Evolutionary conservation across 2,329 filamentous ascomycete genomes (phyloP), one percentile per base, ranked within the genome.

Genomic region (Sclerotinia trifoliorum): DNA sequence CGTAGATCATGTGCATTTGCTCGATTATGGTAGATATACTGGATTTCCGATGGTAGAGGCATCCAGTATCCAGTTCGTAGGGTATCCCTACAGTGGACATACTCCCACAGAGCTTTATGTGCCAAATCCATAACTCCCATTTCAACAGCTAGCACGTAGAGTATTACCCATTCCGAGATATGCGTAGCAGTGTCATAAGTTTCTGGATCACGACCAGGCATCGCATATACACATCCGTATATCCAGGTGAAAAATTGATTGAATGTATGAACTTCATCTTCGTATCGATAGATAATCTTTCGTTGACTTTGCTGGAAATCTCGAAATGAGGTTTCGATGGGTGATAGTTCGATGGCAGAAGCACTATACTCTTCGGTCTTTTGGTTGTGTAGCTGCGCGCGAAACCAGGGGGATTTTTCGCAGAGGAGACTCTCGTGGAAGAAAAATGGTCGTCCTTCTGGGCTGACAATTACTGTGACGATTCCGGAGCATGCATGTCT

Each of bases 231-330:
- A 4, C n/a, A 26, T 2, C 54, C 67, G 26, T 60, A 51, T 3
- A 68, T 46, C 61, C 62, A 66, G 24, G 2, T 39, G 19, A 52
- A 52, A 13, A 68, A 54, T 35, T 68, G 60, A 17, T 66, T 56
- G 48, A 66, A 68, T 15, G 62, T 55, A 52, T 65, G 51, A 3
- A 48, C 13, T 1, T 66, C 35, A 15, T 68, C 62, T 17, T 65
- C 29, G 11, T 19, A 56, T 5, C 61, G 62, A 11, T 24, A 54
- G 1, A 66, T 55, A 5, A 35, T 10, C 21, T 44, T 60, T 13
- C 46, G 11, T 24, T 52, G 63, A 42, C 10, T 26, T 24, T 66
- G n/a, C 10, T 51, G 54, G 11, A 55, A 60, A 15, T 60, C 15
- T 1, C 19, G n/a, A 19, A 26, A 52, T 1, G 49, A 42, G 3